A percentile compares a stretch with the other conserved stretches of the same genome.
Evolutionary conservation across 2,329 filamentous ascomycete genomes (phyloP).

Genomic region (Talaromyces sp.): DNA sequence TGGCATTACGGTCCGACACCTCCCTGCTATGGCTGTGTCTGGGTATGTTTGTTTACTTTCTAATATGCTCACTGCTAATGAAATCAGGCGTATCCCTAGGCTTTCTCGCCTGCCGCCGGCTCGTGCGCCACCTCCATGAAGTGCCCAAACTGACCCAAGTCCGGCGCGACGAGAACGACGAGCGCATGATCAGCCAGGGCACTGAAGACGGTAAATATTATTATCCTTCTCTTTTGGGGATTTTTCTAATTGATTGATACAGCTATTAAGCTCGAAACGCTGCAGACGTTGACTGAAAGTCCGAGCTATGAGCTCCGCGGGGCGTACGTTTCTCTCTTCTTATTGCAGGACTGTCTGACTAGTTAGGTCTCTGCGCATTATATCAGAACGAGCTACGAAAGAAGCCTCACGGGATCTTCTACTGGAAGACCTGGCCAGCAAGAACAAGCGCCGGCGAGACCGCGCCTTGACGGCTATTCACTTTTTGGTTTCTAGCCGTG

Average conservation of each 20-base stretch:
- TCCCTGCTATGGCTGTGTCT: conserved; percentile 9
- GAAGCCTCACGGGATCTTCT: conserved; percentile 34
- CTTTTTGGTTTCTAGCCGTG: conserved; percentile 36
- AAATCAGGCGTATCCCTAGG: conserved; percentile 27
- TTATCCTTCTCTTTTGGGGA: neutral
- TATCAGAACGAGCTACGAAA: conserved; percentile 40
- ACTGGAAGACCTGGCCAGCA: conserved; percentile 36
- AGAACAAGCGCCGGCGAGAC: conserved; percentile 28
- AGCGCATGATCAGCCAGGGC: conserved; percentile 68
- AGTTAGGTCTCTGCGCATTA: conserved; percentile 38
- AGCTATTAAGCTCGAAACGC: conserved; percentile 58
- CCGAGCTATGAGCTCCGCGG: conserved; percentile 69
- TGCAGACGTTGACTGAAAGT: conserved; percentile 62
- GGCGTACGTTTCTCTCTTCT: conserved; percentile 46
- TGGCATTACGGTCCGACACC: conserved; percentile 7
- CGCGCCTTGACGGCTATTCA: conserved; percentile 39
- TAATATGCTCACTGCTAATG: neutral
- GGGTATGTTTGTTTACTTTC: neutral
- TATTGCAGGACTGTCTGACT: neutral
- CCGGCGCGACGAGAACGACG: conserved; percentile 57
- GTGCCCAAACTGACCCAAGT: conserved; percentile 51
- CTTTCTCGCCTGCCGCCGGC: conserved; percentile 48
- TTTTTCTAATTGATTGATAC: neutral
- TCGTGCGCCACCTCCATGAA: conserved; percentile 48
- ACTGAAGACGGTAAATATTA: conserved; percentile 62